These are phyloP conservation scores for Adiantum capillusveneris DNA, from an alignment of 75 land plant genomes.

Conservation along the genomic window DNA sequence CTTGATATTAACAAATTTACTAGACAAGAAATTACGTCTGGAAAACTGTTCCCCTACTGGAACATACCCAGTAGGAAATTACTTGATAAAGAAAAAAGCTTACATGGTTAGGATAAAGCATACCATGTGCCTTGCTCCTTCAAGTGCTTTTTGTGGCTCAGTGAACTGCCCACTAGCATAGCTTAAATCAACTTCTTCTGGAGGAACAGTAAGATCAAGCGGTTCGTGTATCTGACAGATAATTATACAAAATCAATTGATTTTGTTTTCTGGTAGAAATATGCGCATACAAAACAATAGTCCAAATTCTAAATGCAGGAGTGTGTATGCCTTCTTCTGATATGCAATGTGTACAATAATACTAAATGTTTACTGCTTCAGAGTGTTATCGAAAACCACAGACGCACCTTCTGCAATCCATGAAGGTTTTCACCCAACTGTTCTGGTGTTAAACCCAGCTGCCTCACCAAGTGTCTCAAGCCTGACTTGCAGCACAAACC, in stretches of 20 bases:
- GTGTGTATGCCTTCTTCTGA: too few species aligned
- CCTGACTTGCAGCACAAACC: slow-evolving; percentile 73
- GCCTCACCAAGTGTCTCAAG: slow-evolving; percentile 52
- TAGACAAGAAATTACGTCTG: too few species aligned
- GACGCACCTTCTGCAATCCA: slow-evolving; percentile 47
- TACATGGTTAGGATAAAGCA: slow-evolving; percentile 11
- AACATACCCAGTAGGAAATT: too few species aligned
- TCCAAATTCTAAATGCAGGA: too few species aligned
- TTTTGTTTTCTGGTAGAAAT: too few species aligned
- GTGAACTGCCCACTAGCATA: slow-evolving; percentile 60
- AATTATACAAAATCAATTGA: too few species aligned
- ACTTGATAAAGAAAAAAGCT: too few species aligned
- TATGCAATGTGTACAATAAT: too few species aligned
- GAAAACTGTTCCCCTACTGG: too few species aligned
- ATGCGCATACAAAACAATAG: too few species aligned
- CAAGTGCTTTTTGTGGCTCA: slow-evolving; percentile 61
- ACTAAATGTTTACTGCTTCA: too few species aligned
- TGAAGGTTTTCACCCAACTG: slow-evolving; percentile 60
- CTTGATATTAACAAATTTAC: too few species aligned
- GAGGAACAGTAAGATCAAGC: slow-evolving; percentile 59
- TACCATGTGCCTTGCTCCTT: slow-evolving; percentile 97
- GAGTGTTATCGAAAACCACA: background rate
- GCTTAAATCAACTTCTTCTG: slow-evolving; percentile 74
- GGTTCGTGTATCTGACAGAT: slow-evolving; percentile 35
- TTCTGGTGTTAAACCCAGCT: slow-evolving; percentile 76